These are phyloP conservation scores for Schoenoplectus triqueter DNA, from an alignment of 202 grass and related monocot genomes.

Conservation along the genomic window DNA sequence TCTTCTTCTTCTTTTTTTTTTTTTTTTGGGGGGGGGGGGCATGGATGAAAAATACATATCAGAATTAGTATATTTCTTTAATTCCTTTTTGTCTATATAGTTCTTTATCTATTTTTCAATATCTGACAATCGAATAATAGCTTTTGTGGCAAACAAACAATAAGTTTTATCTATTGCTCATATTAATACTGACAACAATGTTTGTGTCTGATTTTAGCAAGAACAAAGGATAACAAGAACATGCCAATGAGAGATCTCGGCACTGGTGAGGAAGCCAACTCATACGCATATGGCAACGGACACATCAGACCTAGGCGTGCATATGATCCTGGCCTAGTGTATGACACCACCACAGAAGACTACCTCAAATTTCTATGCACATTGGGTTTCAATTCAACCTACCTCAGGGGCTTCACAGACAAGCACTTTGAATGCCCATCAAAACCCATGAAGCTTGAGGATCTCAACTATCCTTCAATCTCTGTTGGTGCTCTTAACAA, in stretches of 20 bases:
- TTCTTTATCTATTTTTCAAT: not conserved
- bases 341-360: conserved; percentile 55
- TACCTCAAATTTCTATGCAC: conserved; percentile 73
- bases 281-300: conserved; percentile 68
- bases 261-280: conserved; percentile 45
- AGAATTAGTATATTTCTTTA: not conserved
- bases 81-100: not conserved
- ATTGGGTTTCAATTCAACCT: conserved; percentile 32
- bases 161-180: not conserved
- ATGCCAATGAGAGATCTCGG: conserved; percentile 43
- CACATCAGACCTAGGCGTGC: conserved; percentile 61
- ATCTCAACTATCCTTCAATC: conserved; percentile 93
- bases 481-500: conserved; percentile 38
- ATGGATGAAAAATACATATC: not conserved
- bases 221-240: conserved; percentile 53
- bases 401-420: conserved; percentile 30
- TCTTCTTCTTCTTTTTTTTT: not conserved
- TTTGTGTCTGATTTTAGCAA: conserved; percentile 31
- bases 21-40: not conserved
- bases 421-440: conserved; percentile 47
- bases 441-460: conserved; percentile 28
- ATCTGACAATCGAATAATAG: not conserved
- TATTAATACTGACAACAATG: not conserved
- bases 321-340: conserved; percentile 66
- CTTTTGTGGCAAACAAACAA: not conserved